Conservation (phyloP, 2,329 filamentous ascomycete genomes). For the Amesomyces nigricolor region DNA sequence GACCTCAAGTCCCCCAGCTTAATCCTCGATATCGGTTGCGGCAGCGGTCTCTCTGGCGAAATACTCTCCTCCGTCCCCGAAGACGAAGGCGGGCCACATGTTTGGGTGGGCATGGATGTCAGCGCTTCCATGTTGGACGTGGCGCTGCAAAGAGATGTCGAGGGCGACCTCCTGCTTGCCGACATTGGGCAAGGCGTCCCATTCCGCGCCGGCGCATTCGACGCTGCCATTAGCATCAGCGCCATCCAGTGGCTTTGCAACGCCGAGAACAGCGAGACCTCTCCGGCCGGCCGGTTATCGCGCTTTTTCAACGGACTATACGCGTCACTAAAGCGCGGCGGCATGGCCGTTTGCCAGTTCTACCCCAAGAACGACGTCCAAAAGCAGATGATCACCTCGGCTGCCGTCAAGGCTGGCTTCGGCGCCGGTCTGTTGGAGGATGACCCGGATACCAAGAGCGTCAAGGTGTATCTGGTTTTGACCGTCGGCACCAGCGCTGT, state of each 20-base stretch:
- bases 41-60: constrained; percentile 88
- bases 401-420: constrained; percentile 90
- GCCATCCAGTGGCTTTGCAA: constrained; percentile 99
- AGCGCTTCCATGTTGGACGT: constrained; percentile 95
- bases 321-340: constrained; percentile 73
- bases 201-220: constrained; percentile 86
- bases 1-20: constrained; percentile 72
- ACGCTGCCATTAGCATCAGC: constrained; percentile 89
- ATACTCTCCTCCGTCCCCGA: constrained; percentile 71
- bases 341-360: constrained; percentile 91
- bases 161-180: constrained; percentile 87
- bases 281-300: constrained; percentile 67
- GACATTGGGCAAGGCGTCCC: constrained; percentile 95
- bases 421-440: constrained; percentile 93
- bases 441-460: constrained; percentile 92
- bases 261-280: constrained; percentile 82
- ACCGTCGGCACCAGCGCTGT: constrained; percentile 66
- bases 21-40: constrained; percentile 95
- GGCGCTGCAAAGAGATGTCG: constrained; percentile 83
- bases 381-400: constrained; percentile 83
- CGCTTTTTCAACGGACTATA: constrained; percentile 94
- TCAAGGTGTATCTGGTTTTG: constrained; percentile 91
- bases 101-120: constrained; percentile 97
- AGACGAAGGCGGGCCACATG: constrained; percentile 76
- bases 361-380: constrained; percentile 95